Percentiles rank a stretch among this genome's conserved stretches.
Conservation (phyloP, 2,329 filamentous ascomycete species). For the Fusarium odoratissimum region DNA sequence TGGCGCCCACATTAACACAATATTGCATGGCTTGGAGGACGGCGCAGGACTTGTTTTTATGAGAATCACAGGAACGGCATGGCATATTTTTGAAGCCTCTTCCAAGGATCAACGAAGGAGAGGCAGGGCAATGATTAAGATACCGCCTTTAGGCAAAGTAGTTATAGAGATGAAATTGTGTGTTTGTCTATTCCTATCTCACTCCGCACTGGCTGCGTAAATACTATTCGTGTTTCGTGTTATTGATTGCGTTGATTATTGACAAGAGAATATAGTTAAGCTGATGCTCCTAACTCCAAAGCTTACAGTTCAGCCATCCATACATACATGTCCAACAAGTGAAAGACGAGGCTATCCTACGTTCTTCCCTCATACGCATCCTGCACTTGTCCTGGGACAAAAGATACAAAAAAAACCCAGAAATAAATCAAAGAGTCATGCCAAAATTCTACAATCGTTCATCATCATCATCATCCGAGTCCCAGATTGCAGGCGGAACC, state of each 20-base stretch:
- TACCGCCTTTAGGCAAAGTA: conserved; percentile 39
- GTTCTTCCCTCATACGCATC: neutral
- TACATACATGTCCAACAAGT: conserved; percentile 10
- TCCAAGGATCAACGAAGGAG: conserved; percentile 8
- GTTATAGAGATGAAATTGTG: conserved; percentile 45
- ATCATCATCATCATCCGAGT: conserved; percentile 51
- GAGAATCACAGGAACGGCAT: conserved; percentile 35
- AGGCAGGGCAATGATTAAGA: conserved; percentile 25
- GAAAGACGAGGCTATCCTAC: neutral
- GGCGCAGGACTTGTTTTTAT: conserved; percentile 39
- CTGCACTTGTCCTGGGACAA: neutral
- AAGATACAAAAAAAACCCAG: neutral
- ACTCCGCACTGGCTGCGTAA: neutral
- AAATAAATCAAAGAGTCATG: neutral
- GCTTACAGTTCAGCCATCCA: conserved; percentile 4
- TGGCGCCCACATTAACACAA: conserved; percentile 31
- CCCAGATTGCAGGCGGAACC: conserved; percentile 51
- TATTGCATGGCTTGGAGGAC: conserved; percentile 43
- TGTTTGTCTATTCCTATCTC: conserved; percentile 6
- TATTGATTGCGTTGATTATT: neutral
- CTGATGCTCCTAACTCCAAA: conserved; percentile 21
- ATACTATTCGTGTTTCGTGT: neutral
- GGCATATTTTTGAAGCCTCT: conserved; percentile 26
- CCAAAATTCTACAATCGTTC: conserved; percentile 29
- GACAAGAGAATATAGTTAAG: neutral